Conservation (phyloP, 2,329 filamentous ascomycete genomes). For the Chaetomium sp. region DNA sequence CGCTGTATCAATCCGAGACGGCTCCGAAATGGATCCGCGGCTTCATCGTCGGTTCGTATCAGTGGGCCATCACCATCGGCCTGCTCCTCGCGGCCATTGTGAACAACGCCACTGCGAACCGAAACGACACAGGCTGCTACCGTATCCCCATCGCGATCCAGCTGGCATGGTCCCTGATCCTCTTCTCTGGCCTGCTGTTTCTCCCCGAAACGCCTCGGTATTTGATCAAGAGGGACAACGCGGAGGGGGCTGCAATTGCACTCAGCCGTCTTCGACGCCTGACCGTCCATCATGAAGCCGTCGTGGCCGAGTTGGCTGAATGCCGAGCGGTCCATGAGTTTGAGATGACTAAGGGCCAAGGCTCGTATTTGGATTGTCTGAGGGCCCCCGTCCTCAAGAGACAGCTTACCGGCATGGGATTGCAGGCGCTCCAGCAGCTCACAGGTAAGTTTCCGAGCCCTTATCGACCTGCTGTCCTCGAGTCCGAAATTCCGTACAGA, state of each 20-base stretch:
- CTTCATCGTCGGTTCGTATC: constrained; percentile 66
- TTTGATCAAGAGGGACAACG: constrained; percentile 60
- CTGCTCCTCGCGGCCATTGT: constrained; percentile 63
- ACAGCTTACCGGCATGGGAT: constrained; percentile 35
- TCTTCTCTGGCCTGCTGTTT: constrained; percentile 32
- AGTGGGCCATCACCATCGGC: constrained; percentile 71
- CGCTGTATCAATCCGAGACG: constrained; percentile 63
- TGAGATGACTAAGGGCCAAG: constrained; percentile 46
- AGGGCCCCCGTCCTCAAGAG: constrained; percentile 46
- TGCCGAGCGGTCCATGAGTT: constrained; percentile 69
- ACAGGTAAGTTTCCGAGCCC: background rate
- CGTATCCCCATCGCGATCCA: constrained; percentile 66
- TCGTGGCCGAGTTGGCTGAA: constrained; percentile 64
- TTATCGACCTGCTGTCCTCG: constrained; percentile 44
- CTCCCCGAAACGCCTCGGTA: constrained; percentile 64
- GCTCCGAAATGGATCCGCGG: constrained; percentile 60
- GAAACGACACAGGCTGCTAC: constrained; percentile 55
- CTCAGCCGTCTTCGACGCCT: constrained; percentile 60
- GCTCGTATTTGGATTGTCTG: constrained; percentile 50
- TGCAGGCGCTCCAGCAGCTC: constrained; percentile 7
- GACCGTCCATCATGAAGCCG: constrained; percentile 55
- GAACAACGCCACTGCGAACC: constrained; percentile 56
- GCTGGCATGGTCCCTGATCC: constrained; percentile 44
- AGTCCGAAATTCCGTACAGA: constrained; percentile 46
- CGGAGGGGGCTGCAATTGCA: constrained; percentile 52